phyloP scores from a whole-genome alignment of 2,329 filamentous ascomycete species.

The Colletotrichum simmondsii region DNA sequence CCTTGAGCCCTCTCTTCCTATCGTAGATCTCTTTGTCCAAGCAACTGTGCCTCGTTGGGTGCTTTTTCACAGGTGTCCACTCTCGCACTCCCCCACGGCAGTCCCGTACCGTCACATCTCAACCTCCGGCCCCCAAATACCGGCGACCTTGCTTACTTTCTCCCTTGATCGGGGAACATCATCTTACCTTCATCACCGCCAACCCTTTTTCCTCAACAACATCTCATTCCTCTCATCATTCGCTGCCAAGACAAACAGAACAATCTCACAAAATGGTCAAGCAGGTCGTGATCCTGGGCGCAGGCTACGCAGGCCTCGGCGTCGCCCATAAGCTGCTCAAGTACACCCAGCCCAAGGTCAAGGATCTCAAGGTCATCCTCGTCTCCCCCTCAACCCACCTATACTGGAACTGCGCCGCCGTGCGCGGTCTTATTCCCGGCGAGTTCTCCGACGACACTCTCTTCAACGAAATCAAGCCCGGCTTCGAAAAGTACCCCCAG shows the following conservation, averaged over 20 bases:
- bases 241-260: neutral
- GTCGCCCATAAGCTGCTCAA: constrained; percentile 63
- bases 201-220: neutral
- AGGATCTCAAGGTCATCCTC: constrained; percentile 56
- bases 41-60: constrained; percentile 1
- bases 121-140: neutral
- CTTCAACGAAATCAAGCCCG: constrained; percentile 50
- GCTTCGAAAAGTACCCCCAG: constrained; percentile 59
- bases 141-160: neutral
- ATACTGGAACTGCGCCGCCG: constrained; percentile 61
- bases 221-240: neutral
- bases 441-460: constrained; percentile 55
- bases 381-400: constrained; percentile 60
- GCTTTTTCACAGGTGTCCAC: neutral
- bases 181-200: neutral
- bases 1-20: neutral
- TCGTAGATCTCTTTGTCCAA: neutral
- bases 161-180: neutral
- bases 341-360: constrained; percentile 45
- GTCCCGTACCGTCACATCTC: constrained; percentile 7
- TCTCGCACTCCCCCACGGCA: constrained; percentile 32
- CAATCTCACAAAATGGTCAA: constrained; percentile 18
- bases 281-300: constrained; percentile 61
- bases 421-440: constrained; percentile 59
- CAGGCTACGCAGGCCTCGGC: constrained; percentile 57